phyloP scores from a whole-genome alignment of 148 eudicot genomes.

The Euryodendron excelsum region DNA sequence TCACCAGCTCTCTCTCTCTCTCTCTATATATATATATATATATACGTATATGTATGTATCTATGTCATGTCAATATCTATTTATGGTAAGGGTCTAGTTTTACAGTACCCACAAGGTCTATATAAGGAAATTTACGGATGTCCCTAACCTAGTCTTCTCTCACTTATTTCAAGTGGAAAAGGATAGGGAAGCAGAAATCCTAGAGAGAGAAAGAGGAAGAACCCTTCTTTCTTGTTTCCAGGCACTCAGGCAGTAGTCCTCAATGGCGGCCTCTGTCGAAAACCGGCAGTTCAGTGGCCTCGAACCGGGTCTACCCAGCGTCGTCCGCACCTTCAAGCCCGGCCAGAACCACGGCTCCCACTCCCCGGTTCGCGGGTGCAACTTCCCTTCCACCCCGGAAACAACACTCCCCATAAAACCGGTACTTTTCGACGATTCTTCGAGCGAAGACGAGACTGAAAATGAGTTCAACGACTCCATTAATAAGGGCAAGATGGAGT shows the following conservation, averaged over 20 bases:
- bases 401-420: constrained; percentile 1
- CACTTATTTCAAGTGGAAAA: too few relatives aligned
- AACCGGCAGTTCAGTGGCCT: constrained; percentile 53
- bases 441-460: constrained; percentile 46
- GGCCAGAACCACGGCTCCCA: constrained; percentile 41
- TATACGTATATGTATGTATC: too few relatives aligned
- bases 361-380: constrained; percentile 45
- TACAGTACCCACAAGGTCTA: too few relatives aligned
- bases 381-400: constrained; percentile 22
- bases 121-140: too few relatives aligned
- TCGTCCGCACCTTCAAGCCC: constrained; percentile 28
- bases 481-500: constrained; percentile 44
- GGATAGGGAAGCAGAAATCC: background rate
- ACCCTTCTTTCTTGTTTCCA: background rate
- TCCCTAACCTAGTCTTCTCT: too few relatives aligned
- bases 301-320: constrained; percentile 36
- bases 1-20: too few relatives aligned
- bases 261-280: constrained; percentile 76
- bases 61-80: background rate
- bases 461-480: constrained; percentile 29
- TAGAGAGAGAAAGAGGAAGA: constrained; percentile 18
- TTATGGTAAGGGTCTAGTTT: too few relatives aligned
- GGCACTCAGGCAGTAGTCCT: background rate
- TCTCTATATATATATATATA: too few relatives aligned
- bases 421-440: constrained; percentile 10